A percentile compares a stretch with the other conserved stretches of the same genome.
Conservation (phyloP, 306 rosid genomes). For the Oxytropis ochrocephala region DNA sequence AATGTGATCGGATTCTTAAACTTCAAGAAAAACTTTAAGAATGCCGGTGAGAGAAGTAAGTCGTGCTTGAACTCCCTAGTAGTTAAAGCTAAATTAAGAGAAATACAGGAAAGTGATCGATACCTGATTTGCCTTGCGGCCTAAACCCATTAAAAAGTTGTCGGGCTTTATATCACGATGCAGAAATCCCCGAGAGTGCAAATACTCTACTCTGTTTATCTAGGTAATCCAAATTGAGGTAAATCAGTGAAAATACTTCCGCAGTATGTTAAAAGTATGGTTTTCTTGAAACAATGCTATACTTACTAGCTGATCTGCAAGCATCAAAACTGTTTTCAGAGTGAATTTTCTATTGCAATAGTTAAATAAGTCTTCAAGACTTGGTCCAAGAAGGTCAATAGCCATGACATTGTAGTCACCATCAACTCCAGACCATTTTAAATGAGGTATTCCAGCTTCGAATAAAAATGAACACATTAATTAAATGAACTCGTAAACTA, state of each 20-base stretch:
- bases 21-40: not conserved
- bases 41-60: not conserved
- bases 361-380: conserved; percentile 83
- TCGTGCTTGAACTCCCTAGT: not conserved
- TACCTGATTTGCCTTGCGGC: conserved; percentile 96
- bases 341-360: conserved; percentile 73
- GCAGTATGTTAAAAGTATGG: not conserved
- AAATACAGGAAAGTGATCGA: not conserved
- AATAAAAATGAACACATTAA: conserved; percentile 1
- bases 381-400: conserved; percentile 89
- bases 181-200: conserved; percentile 87
- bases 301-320: conserved; percentile 91
- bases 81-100: not conserved
- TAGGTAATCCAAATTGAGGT: conserved; percentile 18
- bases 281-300: conserved; percentile 8
- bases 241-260: conserved; percentile 15
- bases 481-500: not conserved
- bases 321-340: conserved; percentile 88
- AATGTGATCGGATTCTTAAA: not conserved
- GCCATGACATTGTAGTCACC: conserved; percentile 89
- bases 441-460: conserved; percentile 85
- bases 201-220: conserved; percentile 86
- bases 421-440: conserved; percentile 90
- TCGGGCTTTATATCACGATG: conserved; percentile 96
- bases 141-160: conserved; percentile 88